Percentiles rank a stretch among this genome's conserved stretches.
phyloP scores from a whole-genome alignment of 2,329 filamentous ascomycete species.

The Fusarium mexicanum region DNA sequence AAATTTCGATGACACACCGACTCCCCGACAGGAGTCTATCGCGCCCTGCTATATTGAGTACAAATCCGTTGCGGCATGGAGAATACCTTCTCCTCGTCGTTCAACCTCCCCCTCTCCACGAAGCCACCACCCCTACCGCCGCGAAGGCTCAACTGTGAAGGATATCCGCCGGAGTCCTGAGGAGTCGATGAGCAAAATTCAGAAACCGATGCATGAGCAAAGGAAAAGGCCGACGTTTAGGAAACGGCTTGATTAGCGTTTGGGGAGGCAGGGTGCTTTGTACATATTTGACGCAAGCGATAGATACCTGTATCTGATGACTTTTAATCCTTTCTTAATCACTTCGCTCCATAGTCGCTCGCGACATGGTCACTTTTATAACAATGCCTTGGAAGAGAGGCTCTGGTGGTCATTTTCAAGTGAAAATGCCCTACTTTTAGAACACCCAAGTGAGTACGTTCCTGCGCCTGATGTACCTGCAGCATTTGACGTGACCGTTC shows the following conservation, averaged over 20 bases:
- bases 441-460: conserved; percentile 32
- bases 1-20: conserved; percentile 57
- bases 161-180: conserved; percentile 58
- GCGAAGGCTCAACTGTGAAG: conserved; percentile 33
- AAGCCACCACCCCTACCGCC: conserved; percentile 46
- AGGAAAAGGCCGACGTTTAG: conserved; percentile 55
- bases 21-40: conserved; percentile 51
- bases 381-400: conserved; percentile 12
- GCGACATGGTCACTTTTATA: conserved; percentile 33
- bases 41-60: conserved; percentile 52
- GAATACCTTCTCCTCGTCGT: conserved; percentile 49
- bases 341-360: conserved; percentile 9
- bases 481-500: conserved; percentile 34
- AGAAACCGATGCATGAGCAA: conserved; percentile 56
- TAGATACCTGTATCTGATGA: conserved; percentile 53
- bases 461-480: conserved; percentile 41
- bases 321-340: conserved; percentile 42
- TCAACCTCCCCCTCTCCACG: conserved; percentile 50
- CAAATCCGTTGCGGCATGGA: conserved; percentile 45
- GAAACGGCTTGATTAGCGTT: conserved; percentile 53
- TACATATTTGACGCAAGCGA: conserved; percentile 53
- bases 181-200: conserved; percentile 57
- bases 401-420: conserved; percentile 37
- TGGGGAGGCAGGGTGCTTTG: conserved; percentile 46
- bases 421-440: conserved; percentile 37